Base-by-base conservation (phyloP, 345 rosid species). In the Nephelium lappaceum region DNA sequence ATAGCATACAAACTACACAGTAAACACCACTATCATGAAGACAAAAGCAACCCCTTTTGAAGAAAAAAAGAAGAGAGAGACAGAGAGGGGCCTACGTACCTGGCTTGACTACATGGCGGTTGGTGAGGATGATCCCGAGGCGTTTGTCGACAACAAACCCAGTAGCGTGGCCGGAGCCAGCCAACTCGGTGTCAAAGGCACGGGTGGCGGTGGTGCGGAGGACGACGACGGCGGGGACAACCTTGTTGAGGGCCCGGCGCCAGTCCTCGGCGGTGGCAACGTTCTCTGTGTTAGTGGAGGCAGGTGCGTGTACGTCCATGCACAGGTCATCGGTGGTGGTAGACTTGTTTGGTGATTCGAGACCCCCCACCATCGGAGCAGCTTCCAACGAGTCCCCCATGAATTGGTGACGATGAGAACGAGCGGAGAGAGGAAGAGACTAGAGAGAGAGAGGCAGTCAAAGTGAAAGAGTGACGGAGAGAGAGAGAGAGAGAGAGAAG, bases 51-150 rank as follows among this genome's bases (percentile, higher is more conserved):
- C 0, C 36, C 36, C 36, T 31, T 31, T 31, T 2, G 36, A 31
- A 31, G 36, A 4, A 31, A 31, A 31, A 19, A 51, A 51, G 57
- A 4, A 15, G n/a, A 19, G 0, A 10, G 7, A 66, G 36, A 31
- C 25, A 42, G 61, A 31, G 36, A 31, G 36, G 3, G 36, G 36
- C 36, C 36, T 45, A 95, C 36, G 36, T 45, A 95, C 98, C 97
- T 21, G 98, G 92, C 85, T 92, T 88, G 81, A 92, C 99, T 25
- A 95, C 99, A 71, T 95, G 99, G 58, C 99, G 98, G 81, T 95
- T 95, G 77, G 99, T 93, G 84, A 93, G 97, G 69, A 95, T 92
- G 85, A 95, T 89, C 74, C 99, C 97, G 60, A 95, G 94, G 68
- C 82, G 88, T 84, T 93, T 94, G 78, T 95, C 99, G 67, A 94